Evolutionary conservation across 83 land plant species (phyloP), one percentile per base, ranked within the genome.

Genomic region (Larix sibirica): DNA sequence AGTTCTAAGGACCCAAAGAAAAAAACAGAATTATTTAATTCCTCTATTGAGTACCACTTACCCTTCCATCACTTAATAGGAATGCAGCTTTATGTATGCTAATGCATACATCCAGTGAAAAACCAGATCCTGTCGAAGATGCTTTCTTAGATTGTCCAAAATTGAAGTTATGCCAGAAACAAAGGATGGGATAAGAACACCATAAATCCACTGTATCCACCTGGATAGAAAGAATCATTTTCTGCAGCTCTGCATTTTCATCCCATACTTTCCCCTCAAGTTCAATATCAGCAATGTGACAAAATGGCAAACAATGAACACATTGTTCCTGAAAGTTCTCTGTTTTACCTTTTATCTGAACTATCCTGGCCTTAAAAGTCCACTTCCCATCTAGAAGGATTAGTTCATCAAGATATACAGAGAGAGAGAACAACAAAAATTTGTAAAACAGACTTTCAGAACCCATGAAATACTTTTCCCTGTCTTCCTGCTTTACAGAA

Each of bases 1-100:
- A 59, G 28, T 28, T 28, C 28, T 28, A 28, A 28, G 28, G 77
- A 69, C 21, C 33, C 61, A n/a, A 59, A 18, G 38, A 26, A 20
- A 9, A 50, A 33, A 58, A 26, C 18, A 62, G 6, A 64, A 10
- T 59, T 61, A 28, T 28, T 28, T 28, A 28, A 28, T 28, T 28
- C 28, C 28, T 28, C 28, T 28, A 28, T 28, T 28, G 28, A 28
- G 28, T 28, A 70, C 24, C 6, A 85, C 88, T 85, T 92, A 96
- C 98, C 93, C 92, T 94, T 83, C 95, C 94, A 90, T 98, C 99
- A 82, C 88, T 93, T 28, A 98, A 83, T 50, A 96, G 84, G 70
- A 96, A 10, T 56, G 98, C 90, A 56, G 81, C 89, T 80, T 90
- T 90, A 78, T 83, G 85, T 62, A 95, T 23, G 62, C 84, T 81